These are phyloP conservation scores for Hemerocallis citrina DNA, from an alignment of 106 monocot species.

Conservation along the genomic window DNA sequence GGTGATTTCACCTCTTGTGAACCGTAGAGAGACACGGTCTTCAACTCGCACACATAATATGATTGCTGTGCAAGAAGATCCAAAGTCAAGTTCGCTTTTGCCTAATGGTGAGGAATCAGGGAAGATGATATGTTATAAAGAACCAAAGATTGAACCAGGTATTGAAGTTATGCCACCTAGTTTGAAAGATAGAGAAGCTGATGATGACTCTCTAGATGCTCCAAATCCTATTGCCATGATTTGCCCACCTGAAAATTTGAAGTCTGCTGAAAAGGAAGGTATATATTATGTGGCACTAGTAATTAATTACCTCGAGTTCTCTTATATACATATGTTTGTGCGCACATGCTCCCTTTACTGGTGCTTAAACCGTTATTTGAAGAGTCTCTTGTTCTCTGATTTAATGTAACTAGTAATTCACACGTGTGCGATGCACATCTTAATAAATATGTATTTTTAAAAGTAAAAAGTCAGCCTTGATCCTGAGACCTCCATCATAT, in stretches of 20 bases:
- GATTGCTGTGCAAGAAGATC: background rate
- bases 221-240: conserved; percentile 27
- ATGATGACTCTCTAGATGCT: background rate
- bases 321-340: no score
- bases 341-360: no score
- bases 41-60: background rate
- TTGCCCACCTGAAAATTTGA: no score
- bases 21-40: background rate
- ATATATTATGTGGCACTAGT: background rate
- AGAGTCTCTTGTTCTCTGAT: no score
- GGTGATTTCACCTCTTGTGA: no score
- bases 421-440: no score
- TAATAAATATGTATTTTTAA: no score
- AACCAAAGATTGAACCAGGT: conserved; percentile 22
- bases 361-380: no score
- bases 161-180: background rate
- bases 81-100: background rate
- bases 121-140: conserved; percentile 10
- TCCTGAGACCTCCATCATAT: no score
- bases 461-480: no score
- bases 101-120: background rate
- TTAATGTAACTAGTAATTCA: no score
- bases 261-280: conserved; percentile 3
- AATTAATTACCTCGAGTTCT: no score
- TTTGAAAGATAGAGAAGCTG: background rate